Conservation (phyloP, 2,329 filamentous ascomycete species). For the Fusarium siculi region DNA sequence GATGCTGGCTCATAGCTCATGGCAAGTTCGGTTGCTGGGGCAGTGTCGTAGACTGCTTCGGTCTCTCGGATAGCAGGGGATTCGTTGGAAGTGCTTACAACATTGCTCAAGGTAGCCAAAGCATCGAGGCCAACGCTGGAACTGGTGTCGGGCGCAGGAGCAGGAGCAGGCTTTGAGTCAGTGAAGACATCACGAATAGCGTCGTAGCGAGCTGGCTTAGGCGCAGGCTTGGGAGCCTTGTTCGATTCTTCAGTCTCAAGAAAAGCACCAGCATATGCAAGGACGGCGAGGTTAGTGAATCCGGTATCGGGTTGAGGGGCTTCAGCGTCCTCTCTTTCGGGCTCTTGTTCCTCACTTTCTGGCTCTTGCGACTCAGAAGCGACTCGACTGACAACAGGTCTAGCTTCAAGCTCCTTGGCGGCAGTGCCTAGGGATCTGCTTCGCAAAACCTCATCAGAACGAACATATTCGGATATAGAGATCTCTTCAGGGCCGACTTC, state of each 20-base stretch:
- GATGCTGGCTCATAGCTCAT: slow-evolving; percentile 20
- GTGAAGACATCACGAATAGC: slow-evolving; percentile 57
- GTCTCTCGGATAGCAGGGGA: slow-evolving; percentile 15
- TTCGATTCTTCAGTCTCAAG: slow-evolving; percentile 45
- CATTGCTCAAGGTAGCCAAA: slow-evolving; percentile 50
- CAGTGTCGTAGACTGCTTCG: not conserved
- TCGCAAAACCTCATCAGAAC: slow-evolving; percentile 48
- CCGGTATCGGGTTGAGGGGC: slow-evolving; percentile 39
- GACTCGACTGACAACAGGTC: slow-evolving; percentile 44
- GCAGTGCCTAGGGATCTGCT: slow-evolving; percentile 52
- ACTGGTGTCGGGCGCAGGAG: slow-evolving; percentile 41
- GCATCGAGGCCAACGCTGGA: slow-evolving; percentile 46
- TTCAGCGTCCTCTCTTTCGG: slow-evolving; percentile 36
- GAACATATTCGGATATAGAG: slow-evolving; percentile 47
- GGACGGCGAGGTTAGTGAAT: slow-evolving; percentile 46
- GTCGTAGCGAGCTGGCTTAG: slow-evolving; percentile 50
- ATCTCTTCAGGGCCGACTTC: slow-evolving; percentile 50
- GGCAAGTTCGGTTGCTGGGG: not conserved
- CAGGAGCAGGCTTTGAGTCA: slow-evolving; percentile 47
- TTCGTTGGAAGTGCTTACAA: slow-evolving; percentile 44
- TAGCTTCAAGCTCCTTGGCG: slow-evolving; percentile 46
- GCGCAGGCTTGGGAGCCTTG: slow-evolving; percentile 40
- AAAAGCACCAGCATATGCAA: slow-evolving; percentile 48
- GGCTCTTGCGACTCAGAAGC: slow-evolving; percentile 44
- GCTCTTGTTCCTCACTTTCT: slow-evolving; percentile 39